These are phyloP conservation scores for Xylaria flabelliformis DNA, from an alignment of 495 filamentous ascomycete genomes.

Conservation along the genomic window DNA sequence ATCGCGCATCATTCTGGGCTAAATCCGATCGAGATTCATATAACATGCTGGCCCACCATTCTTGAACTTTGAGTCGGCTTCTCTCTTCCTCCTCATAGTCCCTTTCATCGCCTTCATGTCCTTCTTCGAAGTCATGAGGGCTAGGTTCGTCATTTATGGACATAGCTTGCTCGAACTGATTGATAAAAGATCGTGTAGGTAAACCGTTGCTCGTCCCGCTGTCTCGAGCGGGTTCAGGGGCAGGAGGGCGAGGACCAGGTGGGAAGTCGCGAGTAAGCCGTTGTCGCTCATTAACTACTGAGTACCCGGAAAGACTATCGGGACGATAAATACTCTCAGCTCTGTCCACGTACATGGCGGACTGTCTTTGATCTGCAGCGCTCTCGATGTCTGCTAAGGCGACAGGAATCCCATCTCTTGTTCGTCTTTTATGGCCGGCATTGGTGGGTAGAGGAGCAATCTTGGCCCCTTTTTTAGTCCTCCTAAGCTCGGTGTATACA, in stretches of 20 bases:
- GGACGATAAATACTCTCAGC: slow-evolving; percentile 34
- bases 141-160: slow-evolving; percentile 21
- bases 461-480: slow-evolving; percentile 13
- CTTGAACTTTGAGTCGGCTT: slow-evolving; percentile 29
- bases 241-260: slow-evolving; percentile 1
- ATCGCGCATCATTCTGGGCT: slow-evolving; percentile 28
- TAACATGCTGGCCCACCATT: slow-evolving; percentile 35
- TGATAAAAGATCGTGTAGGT: slow-evolving; percentile 15
- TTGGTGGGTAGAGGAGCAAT: slow-evolving; percentile 24
- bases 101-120: background rate
- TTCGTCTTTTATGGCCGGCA: slow-evolving; percentile 24
- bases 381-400: slow-evolving; percentile 31
- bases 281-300: slow-evolving; percentile 13
- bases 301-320: slow-evolving; percentile 29
- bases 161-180: slow-evolving; percentile 19
- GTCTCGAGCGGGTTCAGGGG: slow-evolving; percentile 12
- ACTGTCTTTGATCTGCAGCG: slow-evolving; percentile 31
- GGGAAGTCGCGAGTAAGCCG: background rate
- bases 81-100: slow-evolving; percentile 25
- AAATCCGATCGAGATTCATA: background rate
- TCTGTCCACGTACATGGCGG: slow-evolving; percentile 17
- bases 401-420: slow-evolving; percentile 38
- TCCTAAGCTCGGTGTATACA: slow-evolving; percentile 32
- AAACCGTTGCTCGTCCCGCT: slow-evolving; percentile 21
- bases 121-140: slow-evolving; percentile 17